Conservation (phyloP, 192 early-diverging fungal genomes). For the Jimgerdemannia flammicorona region DNA sequence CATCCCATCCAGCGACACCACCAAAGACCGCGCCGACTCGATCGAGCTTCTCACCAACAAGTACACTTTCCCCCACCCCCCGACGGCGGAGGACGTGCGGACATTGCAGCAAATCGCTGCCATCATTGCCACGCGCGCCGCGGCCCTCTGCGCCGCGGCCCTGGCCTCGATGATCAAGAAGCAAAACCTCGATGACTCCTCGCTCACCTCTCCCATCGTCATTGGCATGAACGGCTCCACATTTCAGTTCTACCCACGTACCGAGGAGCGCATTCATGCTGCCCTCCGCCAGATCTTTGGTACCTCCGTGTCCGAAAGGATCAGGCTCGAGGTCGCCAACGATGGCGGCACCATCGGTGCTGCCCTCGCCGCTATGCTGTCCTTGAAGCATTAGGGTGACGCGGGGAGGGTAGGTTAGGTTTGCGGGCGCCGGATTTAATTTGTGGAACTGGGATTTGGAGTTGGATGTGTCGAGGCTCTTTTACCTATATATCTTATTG, state of each 20-base stretch:
- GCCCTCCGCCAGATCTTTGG: conserved; percentile 75
- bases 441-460: too few relatives aligned
- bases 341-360: conserved; percentile 80
- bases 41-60: conserved; percentile 54
- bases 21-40: conserved; percentile 57
- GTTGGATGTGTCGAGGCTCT: too few relatives aligned
- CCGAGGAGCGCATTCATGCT: conserved; percentile 71
- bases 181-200: conserved; percentile 19
- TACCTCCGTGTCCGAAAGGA: conserved; percentile 61
- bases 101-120: conserved; percentile 70
- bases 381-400: background rate
- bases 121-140: conserved; percentile 78
- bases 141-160: conserved; percentile 73
- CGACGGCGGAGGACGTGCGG: conserved; percentile 62
- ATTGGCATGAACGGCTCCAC: conserved; percentile 91
- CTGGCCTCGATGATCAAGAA: conserved; percentile 51
- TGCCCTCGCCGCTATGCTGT: conserved; percentile 65
- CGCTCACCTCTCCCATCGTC: conserved; percentile 35
- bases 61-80: conserved; percentile 48
- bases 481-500: too few relatives aligned
- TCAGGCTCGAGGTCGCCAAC: conserved; percentile 65
- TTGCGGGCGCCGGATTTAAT: too few relatives aligned
- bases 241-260: conserved; percentile 88
- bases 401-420: background rate
- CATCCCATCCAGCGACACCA: conserved; percentile 61